A percentile compares a stretch with the other conserved stretches of the same genome.
phyloP scores from a whole-genome alignment of 257 asterid genomes.

The Ajuga chamaepitys region DNA sequence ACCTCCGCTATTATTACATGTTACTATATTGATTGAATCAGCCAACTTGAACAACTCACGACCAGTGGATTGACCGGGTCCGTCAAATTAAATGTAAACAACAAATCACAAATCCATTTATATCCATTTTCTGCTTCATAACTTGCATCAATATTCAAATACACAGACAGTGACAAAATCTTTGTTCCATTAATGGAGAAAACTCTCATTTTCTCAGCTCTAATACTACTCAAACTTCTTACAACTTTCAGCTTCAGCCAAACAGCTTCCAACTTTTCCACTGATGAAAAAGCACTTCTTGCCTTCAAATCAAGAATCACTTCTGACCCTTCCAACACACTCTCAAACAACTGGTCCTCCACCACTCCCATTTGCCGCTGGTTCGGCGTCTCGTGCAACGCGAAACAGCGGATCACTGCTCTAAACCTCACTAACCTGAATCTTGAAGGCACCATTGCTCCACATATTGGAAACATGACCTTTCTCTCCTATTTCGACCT shows the following conservation, averaged over 20 bases:
- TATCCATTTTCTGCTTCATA: background rate
- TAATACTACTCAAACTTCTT: background rate
- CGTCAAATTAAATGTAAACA: background rate
- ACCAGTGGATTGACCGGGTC: too few species aligned
- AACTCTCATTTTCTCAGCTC: background rate
- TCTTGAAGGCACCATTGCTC: background rate
- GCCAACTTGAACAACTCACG: too few species aligned
- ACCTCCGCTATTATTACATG: too few species aligned
- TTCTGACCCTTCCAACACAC: background rate
- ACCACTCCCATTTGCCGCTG: background rate
- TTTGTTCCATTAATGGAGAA: background rate
- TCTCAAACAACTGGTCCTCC: background rate
- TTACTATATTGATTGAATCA: too few species aligned
- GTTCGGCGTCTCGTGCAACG: background rate
- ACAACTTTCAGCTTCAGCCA: background rate
- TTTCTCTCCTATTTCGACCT: background rate
- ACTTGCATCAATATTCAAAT: too few species aligned
- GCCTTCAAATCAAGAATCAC: constrained; percentile 7
- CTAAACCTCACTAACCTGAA: background rate
- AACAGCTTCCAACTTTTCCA: background rate
- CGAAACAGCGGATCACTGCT: background rate
- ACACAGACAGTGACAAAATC: background rate
- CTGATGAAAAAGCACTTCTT: constrained; percentile 1
- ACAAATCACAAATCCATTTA: background rate
- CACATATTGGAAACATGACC: background rate